Conservation (phyloP, 1,284 basidiomycete genomes). For the Trichosporon coremiiforme region DNA sequence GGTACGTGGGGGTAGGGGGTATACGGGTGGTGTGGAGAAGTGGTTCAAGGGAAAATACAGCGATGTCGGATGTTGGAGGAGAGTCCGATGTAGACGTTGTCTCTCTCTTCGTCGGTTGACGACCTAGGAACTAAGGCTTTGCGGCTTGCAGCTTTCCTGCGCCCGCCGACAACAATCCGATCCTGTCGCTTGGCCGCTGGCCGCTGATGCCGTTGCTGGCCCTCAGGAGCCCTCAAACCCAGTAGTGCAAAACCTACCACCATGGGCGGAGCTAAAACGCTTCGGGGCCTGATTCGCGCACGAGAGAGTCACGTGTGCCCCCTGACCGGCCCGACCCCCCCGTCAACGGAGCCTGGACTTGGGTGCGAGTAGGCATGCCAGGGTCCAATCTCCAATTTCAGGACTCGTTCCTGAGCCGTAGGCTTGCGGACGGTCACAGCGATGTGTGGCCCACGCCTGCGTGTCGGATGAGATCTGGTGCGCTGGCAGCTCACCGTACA, state of each 20-base stretch:
- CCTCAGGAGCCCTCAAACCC: background rate
- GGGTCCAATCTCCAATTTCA: background rate
- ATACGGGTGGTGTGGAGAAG: background rate
- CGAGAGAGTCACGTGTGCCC: conserved; percentile 6
- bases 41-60: background rate
- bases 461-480: background rate
- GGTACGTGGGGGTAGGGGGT: background rate
- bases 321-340: background rate
- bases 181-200: conserved; percentile 18
- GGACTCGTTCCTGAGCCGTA: background rate
- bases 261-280: conserved; percentile 4
- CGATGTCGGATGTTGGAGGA: background rate
- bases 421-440: background rate
- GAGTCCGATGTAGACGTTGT: background rate
- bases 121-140: background rate
- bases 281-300: conserved; percentile 9
- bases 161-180: conserved; percentile 20
- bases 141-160: too few species aligned
- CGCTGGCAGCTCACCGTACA: background rate
- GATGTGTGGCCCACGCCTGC: conserved; percentile 7
- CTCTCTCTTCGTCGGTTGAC: conserved; percentile 2
- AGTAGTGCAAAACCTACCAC: background rate
- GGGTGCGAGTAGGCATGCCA: background rate
- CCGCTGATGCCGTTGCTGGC: conserved; percentile 2
- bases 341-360: background rate